Conservation (phyloP, 768 basidiomycete species). For the Lactifluus subvellereus region DNA sequence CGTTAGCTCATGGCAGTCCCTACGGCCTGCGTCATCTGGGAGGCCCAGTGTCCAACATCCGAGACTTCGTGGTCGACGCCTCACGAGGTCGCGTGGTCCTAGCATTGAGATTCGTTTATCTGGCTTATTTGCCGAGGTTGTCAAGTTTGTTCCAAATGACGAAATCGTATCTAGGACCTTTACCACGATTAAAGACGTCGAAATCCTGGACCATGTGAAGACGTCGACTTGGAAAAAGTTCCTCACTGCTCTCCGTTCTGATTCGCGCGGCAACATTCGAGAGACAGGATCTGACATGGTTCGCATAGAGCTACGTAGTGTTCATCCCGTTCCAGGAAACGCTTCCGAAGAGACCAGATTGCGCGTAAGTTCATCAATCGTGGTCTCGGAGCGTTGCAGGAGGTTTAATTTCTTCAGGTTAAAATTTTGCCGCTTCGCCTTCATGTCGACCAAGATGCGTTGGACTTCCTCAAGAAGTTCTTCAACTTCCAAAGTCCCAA, state of each 20-base stretch:
- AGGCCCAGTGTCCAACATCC: constrained; percentile 23
- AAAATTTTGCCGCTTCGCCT: constrained; percentile 87
- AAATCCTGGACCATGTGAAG: constrained; percentile 96
- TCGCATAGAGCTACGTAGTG: constrained; percentile 69
- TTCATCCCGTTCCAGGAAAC: constrained; percentile 65
- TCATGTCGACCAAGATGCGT: constrained; percentile 96
- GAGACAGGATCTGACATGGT: constrained; percentile 94
- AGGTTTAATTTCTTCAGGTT: constrained; percentile 43
- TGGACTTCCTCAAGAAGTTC: constrained; percentile 96
- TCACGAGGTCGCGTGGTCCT: constrained; percentile 69
- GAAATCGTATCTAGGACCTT: constrained; percentile 60
- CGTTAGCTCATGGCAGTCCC: constrained; percentile 87
- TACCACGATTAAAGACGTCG: constrained; percentile 63
- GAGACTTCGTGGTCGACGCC: constrained; percentile 39
- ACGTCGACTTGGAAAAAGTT: constrained; percentile 99
- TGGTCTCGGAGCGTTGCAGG: background rate
- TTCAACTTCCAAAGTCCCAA: constrained; percentile 78
- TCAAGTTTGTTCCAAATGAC: constrained; percentile 52
- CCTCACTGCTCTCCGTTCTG: constrained; percentile 76
- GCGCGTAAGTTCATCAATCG: constrained; percentile 44
- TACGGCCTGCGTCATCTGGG: constrained; percentile 43
- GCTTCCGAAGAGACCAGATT: constrained; percentile 72
- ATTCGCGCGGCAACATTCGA: constrained; percentile 80
- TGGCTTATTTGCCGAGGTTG: constrained; percentile 59
- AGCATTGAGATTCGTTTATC: constrained; percentile 80